Evolutionary conservation across 176 grass and related monocot genomes (phyloP).

Genomic region (Otatea glauca): DNA sequence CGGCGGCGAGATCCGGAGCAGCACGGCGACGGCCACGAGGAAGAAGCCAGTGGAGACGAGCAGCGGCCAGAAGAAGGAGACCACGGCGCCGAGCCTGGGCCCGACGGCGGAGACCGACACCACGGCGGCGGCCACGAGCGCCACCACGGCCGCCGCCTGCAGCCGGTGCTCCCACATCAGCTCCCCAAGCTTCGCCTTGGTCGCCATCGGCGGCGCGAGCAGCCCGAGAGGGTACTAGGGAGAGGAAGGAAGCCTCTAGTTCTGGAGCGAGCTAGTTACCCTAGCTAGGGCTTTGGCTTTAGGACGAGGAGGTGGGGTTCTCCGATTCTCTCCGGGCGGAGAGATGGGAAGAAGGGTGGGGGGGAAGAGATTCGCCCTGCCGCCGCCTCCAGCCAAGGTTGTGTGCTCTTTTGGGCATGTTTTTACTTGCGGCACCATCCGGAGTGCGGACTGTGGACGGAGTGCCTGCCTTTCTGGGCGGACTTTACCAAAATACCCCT

Average conservation of each 20-base stretch:
- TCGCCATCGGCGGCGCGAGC: slow-evolving; percentile 38
- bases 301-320: neutral
- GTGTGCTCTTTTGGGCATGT: slow-evolving; percentile 24
- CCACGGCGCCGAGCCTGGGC: slow-evolving; percentile 51
- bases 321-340: neutral
- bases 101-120: slow-evolving; percentile 57
- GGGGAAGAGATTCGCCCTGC: slow-evolving; percentile 56
- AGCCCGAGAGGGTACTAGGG: slow-evolving; percentile 34
- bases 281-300: slow-evolving; percentile 13
- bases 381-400: slow-evolving; percentile 57
- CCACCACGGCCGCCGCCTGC: slow-evolving; percentile 52
- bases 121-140: slow-evolving; percentile 50
- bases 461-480: neutral
- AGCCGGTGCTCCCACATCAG: slow-evolving; percentile 63
- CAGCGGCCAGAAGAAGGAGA: slow-evolving; percentile 81
- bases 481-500: slow-evolving; percentile 34
- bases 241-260: slow-evolving; percentile 13
- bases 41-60: slow-evolving; percentile 72
- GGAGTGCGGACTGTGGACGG: neutral
- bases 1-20: slow-evolving; percentile 75
- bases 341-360: neutral
- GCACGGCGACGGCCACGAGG: slow-evolving; percentile 64
- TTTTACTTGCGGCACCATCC: slow-evolving; percentile 30
- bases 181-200: slow-evolving; percentile 54
- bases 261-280: neutral